phyloP scores from a whole-genome alignment of 768 basidiomycete genomes.

The Boletus reticulatus region DNA sequence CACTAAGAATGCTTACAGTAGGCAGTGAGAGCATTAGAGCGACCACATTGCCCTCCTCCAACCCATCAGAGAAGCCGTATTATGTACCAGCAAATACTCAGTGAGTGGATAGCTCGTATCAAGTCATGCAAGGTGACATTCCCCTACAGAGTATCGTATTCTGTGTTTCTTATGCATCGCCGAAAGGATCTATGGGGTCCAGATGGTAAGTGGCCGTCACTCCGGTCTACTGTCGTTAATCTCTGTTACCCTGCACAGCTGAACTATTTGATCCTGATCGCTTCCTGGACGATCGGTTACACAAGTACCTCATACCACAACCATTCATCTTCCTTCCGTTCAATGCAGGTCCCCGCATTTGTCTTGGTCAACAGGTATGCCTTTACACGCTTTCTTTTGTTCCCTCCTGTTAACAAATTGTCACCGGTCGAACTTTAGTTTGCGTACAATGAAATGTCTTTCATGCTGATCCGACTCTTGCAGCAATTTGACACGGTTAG shows the following conservation, averaged over 20 bases:
- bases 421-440: constrained; percentile 33
- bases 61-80: constrained; percentile 18
- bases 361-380: constrained; percentile 50
- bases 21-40: constrained; percentile 45
- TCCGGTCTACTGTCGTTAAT: neutral
- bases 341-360: constrained; percentile 56
- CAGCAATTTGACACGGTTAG: constrained; percentile 53
- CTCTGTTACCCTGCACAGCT: constrained; percentile 35
- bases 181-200: constrained; percentile 70
- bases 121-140: neutral
- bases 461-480: constrained; percentile 60
- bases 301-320: constrained; percentile 60
- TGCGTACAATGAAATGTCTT: constrained; percentile 60
- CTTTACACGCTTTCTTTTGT: neutral
- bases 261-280: constrained; percentile 70
- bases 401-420: neutral
- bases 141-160: constrained; percentile 39
- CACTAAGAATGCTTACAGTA: neutral
- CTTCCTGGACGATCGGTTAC: constrained; percentile 62
- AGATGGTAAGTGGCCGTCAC: constrained; percentile 43
- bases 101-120: constrained; percentile 9
- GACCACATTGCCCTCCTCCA: constrained; percentile 42
- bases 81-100: constrained; percentile 41
- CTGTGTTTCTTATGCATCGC: constrained; percentile 64
- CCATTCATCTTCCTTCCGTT: constrained; percentile 72